Base-by-base conservation (phyloP, 352 stramenopile species). In the Phytophthora pistaciae region DNA sequence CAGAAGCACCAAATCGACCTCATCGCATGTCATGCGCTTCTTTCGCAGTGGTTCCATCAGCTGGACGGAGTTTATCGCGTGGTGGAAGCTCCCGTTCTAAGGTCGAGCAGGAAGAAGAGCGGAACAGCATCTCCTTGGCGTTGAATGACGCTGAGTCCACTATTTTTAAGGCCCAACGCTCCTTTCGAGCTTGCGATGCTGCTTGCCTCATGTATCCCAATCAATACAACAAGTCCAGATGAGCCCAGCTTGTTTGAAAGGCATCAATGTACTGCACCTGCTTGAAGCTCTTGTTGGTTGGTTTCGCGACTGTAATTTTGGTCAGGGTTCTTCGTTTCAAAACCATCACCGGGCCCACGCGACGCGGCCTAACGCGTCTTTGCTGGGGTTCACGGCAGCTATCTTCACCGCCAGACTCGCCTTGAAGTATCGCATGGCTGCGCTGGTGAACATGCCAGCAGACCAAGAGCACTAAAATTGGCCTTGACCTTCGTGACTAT, bases 61-160 rank as follows among this genome's bases (percentile, higher is more conserved):
- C 68, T 93, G 86, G 84, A 69, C 64, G 54, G 86, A 93, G 72
- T 93, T 93, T 79, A 91, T 93, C 70, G 70, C 84, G 60, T 93
- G 81, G 84, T 92, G 86, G 86, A 91, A 93, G 83, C 67, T 85
- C 16, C 81, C 84, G 16, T 91, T 90, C 72, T 92, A 72, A 29
- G 59, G 14, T 11, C 6, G 68, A 23, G 20, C 21, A 57, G 61
- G 48, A 64, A 56, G 36, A 53, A 7, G 38, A 54, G 27, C 52
- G 23, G 25, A 68, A 60, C 11, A 42, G 40, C 48, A 52, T 64
- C 8, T 52, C 52, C 21, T 58, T 74, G 48, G 44, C 46, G 66
- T 74, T 70, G 61, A 68, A 50, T 36, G 23, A 48, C 40, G 27
- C 46, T 21, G 31, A 27, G 9, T n/a, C 33, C 48, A 60, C 48